Base-by-base conservation (phyloP, 129 eudicot genomes). In the Escallonia rubra region DNA sequence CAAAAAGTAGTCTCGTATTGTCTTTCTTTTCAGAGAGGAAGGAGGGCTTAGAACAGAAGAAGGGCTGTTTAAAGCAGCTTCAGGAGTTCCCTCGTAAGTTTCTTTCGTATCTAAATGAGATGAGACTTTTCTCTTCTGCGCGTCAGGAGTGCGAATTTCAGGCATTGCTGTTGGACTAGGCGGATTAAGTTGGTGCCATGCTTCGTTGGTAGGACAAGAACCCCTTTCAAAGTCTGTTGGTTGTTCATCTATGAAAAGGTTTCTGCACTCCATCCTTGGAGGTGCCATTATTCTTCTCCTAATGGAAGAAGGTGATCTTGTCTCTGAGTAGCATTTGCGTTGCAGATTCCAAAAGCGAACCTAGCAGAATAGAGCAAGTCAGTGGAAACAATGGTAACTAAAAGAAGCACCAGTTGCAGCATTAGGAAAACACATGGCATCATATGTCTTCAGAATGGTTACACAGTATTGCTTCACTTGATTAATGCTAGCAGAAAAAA, bases 1-100 rank as follows among this genome's bases (percentile, higher is more conserved):
- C 56, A 85, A 16, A 75, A 93, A 93, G 74, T 93, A 93, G 74
- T 93, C 98, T 53, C 86, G 62, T 34, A 93, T 93, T 44, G 98
- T 93, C 71, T 79, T 92, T 58, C 96, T 82, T 69, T 92, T 93
- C 66, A 83, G 64, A 38, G 98, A 93, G 57, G 96, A 91, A 63
- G 98, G 98, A 63, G 96, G 96, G 59, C 70, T 81, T 57, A 89
- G 78, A 50, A 93, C 98, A 15, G 98, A 93, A 40, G 91, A 89
- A 63, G 98, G 98, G 82, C 98, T 93, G 49, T 59, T 76, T 4
- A 52, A 55, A 49, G 75, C 74, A 38, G 81, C 73, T 71, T 86
- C 96, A 0, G 98, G 95, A 8, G 96, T 81, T 78, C 57, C 66
- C 42, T 82, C 82, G 43, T 78, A 65, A 42, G 51, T 61, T 10